Percentiles rank a stretch among this genome's conserved stretches.
Conservation (phyloP, 116 monocot genomes). For the Trichopus zeylanicus region DNA sequence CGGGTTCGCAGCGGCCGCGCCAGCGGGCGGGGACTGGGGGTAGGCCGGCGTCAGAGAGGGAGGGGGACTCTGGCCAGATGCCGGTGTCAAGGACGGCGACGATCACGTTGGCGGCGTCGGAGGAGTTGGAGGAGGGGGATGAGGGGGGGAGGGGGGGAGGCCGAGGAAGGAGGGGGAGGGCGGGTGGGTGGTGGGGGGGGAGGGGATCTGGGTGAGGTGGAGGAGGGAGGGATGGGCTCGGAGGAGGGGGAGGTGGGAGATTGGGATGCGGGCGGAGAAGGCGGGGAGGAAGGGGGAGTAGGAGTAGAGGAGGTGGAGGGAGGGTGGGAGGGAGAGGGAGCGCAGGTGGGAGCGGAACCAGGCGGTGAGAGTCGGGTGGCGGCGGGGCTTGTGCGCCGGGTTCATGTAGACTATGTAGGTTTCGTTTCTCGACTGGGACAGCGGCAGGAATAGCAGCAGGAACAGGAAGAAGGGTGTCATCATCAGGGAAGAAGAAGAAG, state of each 20-base stretch:
- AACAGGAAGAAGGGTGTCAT: not conserved
- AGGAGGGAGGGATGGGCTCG: slow-evolving; percentile 46
- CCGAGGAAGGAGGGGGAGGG: slow-evolving; percentile 64
- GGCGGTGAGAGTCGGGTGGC: slow-evolving; percentile 31
- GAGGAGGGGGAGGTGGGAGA: slow-evolving; percentile 32
- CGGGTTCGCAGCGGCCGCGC: slow-evolving; percentile 47
- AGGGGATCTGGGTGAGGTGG: slow-evolving; percentile 43
- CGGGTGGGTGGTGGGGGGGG: slow-evolving; percentile 58
- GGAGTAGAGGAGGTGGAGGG: slow-evolving; percentile 56
- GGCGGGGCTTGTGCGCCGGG: slow-evolving; percentile 37
- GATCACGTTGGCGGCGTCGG: slow-evolving; percentile 44
- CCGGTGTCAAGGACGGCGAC: slow-evolving; percentile 91
- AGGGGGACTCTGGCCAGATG: slow-evolving; percentile 73
- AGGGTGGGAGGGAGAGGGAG: slow-evolving; percentile 63
- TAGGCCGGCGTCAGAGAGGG: slow-evolving; percentile 45
- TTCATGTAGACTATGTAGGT: slow-evolving; percentile 82
- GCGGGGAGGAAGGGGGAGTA: slow-evolving; percentile 55
- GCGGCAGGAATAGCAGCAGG: not conserved
- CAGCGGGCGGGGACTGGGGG: slow-evolving; percentile 53
- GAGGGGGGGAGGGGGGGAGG: too few relatives aligned
- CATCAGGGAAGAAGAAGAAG: not conserved
- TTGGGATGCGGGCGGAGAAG: slow-evolving; percentile 46
- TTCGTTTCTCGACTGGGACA: not conserved
- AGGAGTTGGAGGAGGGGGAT: slow-evolving; percentile 2
- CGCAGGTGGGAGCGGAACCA: slow-evolving; percentile 67